Evolutionary conservation across 345 rosid species (phyloP).

Genomic region (Euphorbia pulcherrima): DNA sequence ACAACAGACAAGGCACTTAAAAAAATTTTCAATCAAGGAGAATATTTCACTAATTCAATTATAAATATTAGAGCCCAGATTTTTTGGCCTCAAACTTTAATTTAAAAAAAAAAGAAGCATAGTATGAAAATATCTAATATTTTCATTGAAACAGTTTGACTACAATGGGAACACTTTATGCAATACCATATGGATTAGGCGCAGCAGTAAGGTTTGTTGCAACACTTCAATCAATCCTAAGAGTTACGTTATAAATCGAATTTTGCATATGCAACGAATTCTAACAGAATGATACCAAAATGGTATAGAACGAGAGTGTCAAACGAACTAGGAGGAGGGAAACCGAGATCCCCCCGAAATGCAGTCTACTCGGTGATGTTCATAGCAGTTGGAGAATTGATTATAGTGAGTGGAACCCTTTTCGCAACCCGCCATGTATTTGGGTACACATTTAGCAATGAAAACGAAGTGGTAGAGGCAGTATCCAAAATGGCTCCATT

Average conservation of each 20-base stretch:
- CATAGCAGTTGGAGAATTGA: slow-evolving; percentile 36
- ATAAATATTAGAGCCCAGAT: too few species aligned
- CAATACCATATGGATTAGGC: slow-evolving; percentile 24
- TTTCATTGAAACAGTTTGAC: slow-evolving; percentile 15
- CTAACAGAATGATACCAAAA: too few species aligned
- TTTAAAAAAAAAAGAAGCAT: too few species aligned
- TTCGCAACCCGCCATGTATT: slow-evolving; percentile 42
- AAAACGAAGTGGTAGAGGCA: slow-evolving; percentile 58
- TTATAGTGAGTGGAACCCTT: slow-evolving; percentile 38
- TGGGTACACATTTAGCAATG: slow-evolving; percentile 67
- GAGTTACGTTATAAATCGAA: too few species aligned
- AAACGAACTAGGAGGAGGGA: slow-evolving; percentile 80
- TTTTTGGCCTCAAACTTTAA: too few species aligned
- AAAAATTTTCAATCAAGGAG: too few species aligned
- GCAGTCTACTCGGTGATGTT: slow-evolving; percentile 42
- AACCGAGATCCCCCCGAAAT: slow-evolving; percentile 40
- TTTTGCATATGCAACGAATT: too few species aligned
- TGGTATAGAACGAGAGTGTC: slow-evolving; percentile 69
- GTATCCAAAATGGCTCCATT: slow-evolving; percentile 72
- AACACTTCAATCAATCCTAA: too few species aligned
- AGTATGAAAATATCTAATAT: too few species aligned
- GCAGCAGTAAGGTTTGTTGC: slow-evolving; percentile 23
- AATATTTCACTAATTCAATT: too few species aligned
- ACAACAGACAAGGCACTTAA: too few species aligned
- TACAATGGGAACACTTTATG: slow-evolving; percentile 19